These are phyloP conservation scores for Pichia sp. DNA, from an alignment of 1,139 yeast genomes.

Conservation along the genomic window DNA sequence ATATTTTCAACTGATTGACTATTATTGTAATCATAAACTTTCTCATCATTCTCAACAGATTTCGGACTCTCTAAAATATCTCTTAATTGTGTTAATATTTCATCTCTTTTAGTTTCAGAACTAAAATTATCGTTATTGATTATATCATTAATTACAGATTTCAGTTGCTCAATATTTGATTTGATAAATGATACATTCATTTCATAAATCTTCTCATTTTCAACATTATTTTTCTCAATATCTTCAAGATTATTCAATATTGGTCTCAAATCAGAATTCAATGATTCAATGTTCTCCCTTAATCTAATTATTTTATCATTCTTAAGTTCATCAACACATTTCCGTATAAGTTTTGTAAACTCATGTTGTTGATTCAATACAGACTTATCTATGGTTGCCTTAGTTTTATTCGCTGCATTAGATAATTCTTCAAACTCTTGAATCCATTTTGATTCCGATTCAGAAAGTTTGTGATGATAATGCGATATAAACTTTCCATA, in stretches of 20 bases:
- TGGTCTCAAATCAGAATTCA: background rate
- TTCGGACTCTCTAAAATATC: background rate
- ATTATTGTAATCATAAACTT: background rate
- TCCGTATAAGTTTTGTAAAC: background rate
- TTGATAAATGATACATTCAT: background rate
- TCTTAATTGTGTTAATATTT: background rate
- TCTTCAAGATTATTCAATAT: background rate
- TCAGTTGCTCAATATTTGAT: background rate
- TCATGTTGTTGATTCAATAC: background rate
- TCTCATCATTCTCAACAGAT: background rate
- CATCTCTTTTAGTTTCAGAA: background rate
- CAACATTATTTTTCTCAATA: background rate
- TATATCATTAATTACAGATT: background rate
- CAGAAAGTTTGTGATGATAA: constrained; percentile 1
- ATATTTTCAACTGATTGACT: constrained; percentile 1
- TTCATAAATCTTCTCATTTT: background rate
- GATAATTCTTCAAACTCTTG: background rate
- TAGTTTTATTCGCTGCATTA: background rate
- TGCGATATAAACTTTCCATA: constrained; percentile 12
- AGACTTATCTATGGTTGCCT: background rate
- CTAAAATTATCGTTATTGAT: background rate
- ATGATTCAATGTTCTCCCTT: background rate
- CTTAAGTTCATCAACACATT: background rate
- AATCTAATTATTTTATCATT: background rate
- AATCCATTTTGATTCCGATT: constrained; percentile 2